Evolutionary conservation across 768 basidiomycete genomes (phyloP), one percentile per base, ranked within the genome.

Genomic region (Termitomyces sp.): DNA sequence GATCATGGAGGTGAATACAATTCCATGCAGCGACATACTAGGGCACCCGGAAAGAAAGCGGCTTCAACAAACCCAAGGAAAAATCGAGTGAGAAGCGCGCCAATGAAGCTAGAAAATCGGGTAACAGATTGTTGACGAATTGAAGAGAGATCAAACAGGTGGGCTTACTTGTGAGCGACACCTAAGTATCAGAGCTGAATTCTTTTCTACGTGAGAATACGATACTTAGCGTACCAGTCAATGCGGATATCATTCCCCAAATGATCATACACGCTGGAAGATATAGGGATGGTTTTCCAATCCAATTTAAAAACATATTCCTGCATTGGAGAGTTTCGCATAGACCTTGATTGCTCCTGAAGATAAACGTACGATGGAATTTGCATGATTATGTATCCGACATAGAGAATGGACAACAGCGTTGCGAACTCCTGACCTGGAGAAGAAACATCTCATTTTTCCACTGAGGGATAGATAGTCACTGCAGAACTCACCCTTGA

Each of bases 341-440:
- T 23, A 40, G 47, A 20, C 49, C 55, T 50, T 40, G 23, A 20
- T 9, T 16, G 30, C 26, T 49, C 36, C 33, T 13, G 28, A 51
- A 33, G 32, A 28, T 13, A 52, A 47, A 66, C 83, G 67, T 64
- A 87, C 85, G 85, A 88, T 36, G 87, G 87, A 30, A 88, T 77
- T 68, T 89, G 88, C 88, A 88, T 87, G 35, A 86, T 66, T 59
- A 84, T 80, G 62, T 88, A 88, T 16, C 87, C 88, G 35, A 87
- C 76, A 63, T 87, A 88, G 50, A 88, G 77, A 54, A 84, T 79
- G 47, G 83, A 82, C 38, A 89, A 67, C 10, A 88, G 68, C 3
- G 83, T 82, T 7, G 81, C 78, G 67, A 88, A 89, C 64, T 89
- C 77, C n/a, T 78, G 62, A 46, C 63, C 67, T 57, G 49, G 30